Base-by-base conservation (phyloP, 2,329 filamentous ascomycete species). In the Cercospora sesami region DNA sequence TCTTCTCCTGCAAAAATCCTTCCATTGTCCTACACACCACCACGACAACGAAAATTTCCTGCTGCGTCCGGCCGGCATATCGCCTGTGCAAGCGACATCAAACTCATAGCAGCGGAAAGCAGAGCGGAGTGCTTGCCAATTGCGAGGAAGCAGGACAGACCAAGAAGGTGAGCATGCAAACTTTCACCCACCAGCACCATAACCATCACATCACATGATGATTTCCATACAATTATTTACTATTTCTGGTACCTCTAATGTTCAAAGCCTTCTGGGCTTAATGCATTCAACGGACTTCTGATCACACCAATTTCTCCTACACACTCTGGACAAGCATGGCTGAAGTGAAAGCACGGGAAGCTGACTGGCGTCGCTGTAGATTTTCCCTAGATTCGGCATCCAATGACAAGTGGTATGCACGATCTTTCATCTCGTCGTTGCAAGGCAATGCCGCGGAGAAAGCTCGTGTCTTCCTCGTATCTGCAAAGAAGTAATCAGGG, bases 161-260 rank as follows among this genome's bases (percentile, higher is more conserved):
- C 26, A 16, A 58, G 26, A n/a, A 58, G 53, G 53, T 58, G 26
- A 58, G 53, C 53, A 58, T 39, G 48, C 31, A 64, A n/a, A 39
- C 39, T 16, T 23, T 10, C 48, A 36, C 26, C 21, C 5, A 9
- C 21, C 18, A 18, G 8, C 60, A 48, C 23, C 39, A 36, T 5
- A 7, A 28, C n/a, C 21, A 60, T 31, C 31, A 26, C 48, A 58
- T 58, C 31, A 55, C 57, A 68, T 71, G 68, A 69, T 69, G 68
- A 69, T 69, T 61, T 69, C 68, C 68, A 53, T 66, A 57, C 84
- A 84, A 83, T 42, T 65, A 26, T 80, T 81, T 79, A 84, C 83
- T 75, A 69, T 90, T 94, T 95, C 92, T 96, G 93, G 93, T 93
- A 96, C 93, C 93, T 96, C 93, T 96, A 94, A 92, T 92, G 87